These are phyloP conservation scores for Cymbomonas tetramitiformis DNA, from an alignment of 139 green algal species.

Conservation along the genomic window DNA sequence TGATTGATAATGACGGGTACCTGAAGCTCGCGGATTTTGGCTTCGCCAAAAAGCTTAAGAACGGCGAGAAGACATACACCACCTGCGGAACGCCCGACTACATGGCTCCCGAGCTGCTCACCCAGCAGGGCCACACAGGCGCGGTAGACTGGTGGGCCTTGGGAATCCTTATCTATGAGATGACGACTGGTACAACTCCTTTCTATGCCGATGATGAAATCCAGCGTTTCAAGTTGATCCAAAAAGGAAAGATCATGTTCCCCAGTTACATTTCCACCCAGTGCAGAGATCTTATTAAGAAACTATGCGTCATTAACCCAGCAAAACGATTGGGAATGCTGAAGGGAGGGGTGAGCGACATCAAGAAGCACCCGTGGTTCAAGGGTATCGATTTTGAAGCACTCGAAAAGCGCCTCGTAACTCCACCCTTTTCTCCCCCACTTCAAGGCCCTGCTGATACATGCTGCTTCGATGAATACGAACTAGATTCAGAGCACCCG, in stretches of 20 bases:
- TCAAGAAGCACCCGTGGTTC: slow-evolving; percentile 57
- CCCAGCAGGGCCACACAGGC: slow-evolving; percentile 52
- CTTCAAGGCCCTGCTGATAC: too few relatives aligned
- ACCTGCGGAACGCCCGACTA: slow-evolving; percentile 91
- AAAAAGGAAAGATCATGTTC: slow-evolving; percentile 27
- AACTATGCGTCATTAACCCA: slow-evolving; percentile 37
- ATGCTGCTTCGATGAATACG: too few relatives aligned
- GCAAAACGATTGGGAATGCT: slow-evolving; percentile 22
- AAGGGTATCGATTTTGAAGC: slow-evolving; percentile 38
- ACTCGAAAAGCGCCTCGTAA: too few relatives aligned
- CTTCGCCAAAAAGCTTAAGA: slow-evolving; percentile 60
- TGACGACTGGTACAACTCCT: slow-evolving; percentile 61
- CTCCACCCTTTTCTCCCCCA: too few relatives aligned
- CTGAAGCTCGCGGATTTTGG: slow-evolving; percentile 75
- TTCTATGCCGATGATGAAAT: slow-evolving; percentile 58
- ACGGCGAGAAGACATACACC: slow-evolving; percentile 65
- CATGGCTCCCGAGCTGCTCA: slow-evolving; percentile 77
- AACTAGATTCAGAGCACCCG: too few relatives aligned
- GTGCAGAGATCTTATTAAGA: slow-evolving; percentile 34
- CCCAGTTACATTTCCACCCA: slow-evolving; percentile 30
- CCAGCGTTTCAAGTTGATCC: slow-evolving; percentile 32
- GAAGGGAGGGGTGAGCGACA: slow-evolving; percentile 15
- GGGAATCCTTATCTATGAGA: slow-evolving; percentile 80
- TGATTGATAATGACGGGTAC: slow-evolving; percentile 55
- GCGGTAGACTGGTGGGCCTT: slow-evolving; percentile 71